A percentile compares a stretch with the other conserved stretches of the same genome.
Evolutionary conservation across 1,284 basidiomycete species (phyloP).

Genomic region (Takashimella tepidaria): DNA sequence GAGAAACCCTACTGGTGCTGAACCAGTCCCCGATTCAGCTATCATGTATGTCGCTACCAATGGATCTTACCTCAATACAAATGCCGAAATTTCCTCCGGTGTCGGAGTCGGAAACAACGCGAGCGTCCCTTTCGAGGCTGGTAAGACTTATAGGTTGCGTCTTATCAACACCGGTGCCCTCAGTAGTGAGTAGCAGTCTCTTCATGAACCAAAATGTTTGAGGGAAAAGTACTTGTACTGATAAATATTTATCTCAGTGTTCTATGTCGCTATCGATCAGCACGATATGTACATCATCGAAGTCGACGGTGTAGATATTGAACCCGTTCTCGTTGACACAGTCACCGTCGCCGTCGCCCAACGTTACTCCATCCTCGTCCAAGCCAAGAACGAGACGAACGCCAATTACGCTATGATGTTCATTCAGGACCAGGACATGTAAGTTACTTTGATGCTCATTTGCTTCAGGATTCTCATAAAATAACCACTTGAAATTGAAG

Average conservation of each 20-base stretch:
- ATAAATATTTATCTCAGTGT: slow-evolving; percentile 46
- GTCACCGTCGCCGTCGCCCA: slow-evolving; percentile 78
- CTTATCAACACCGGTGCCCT: slow-evolving; percentile 67
- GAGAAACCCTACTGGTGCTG: slow-evolving; percentile 71
- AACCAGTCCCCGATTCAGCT: slow-evolving; percentile 79
- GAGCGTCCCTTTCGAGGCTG: slow-evolving; percentile 73
- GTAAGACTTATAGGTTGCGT: slow-evolving; percentile 63
- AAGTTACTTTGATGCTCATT: no score
- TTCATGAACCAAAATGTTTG: no score
- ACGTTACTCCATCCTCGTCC: slow-evolving; percentile 87
- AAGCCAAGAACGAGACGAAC: slow-evolving; percentile 75
- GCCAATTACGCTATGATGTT: slow-evolving; percentile 84
- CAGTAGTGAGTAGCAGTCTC: slow-evolving; percentile 39
- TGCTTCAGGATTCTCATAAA: no score
- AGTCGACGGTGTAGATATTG: slow-evolving; percentile 78
- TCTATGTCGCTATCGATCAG: slow-evolving; percentile 85
- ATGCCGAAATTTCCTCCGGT: slow-evolving; percentile 45
- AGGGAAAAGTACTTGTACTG: not conserved
- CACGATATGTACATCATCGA: slow-evolving; percentile 87
- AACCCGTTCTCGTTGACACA: slow-evolving; percentile 64
- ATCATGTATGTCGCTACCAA: slow-evolving; percentile 74
- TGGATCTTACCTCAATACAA: slow-evolving; percentile 58
- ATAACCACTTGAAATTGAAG: no score
- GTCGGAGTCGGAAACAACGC: slow-evolving; percentile 74
- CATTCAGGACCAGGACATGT: slow-evolving; percentile 69